Conservation (phyloP, 2,329 filamentous ascomycete species). For the Hymenotorrendiella dingleyae region DNA sequence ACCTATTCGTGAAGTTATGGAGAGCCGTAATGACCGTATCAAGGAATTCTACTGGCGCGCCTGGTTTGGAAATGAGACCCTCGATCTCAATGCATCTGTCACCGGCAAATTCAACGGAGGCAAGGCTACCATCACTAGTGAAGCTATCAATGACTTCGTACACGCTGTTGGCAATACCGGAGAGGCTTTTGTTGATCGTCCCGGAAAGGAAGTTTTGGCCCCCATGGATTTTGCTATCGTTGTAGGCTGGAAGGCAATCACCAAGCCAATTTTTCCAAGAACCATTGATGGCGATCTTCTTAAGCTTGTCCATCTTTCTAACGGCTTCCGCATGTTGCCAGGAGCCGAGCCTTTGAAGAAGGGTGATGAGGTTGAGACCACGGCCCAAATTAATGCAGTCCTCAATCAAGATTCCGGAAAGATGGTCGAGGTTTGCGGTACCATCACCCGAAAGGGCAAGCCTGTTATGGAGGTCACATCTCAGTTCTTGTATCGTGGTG, state of each 20-base stretch:
- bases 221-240: conserved; percentile 99
- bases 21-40: conserved; percentile 91
- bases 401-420: conserved; percentile 98
- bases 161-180: conserved; percentile 97
- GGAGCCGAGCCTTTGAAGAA: conserved; percentile 93
- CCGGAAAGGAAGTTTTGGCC: conserved; percentile 87
- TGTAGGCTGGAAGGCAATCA: conserved; percentile 98
- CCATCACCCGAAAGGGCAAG: conserved; percentile 75
- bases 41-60: conserved; percentile 99
- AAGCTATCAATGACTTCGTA: conserved; percentile 98
- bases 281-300: conserved; percentile 93
- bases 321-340: conserved; percentile 96
- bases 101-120: conserved; percentile 89
- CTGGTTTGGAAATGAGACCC: conserved; percentile 85
- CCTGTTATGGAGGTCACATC: conserved; percentile 98
- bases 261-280: conserved; percentile 96
- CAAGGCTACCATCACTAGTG: conserved; percentile 75
- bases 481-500: conserved; percentile 93
- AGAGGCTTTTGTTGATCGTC: conserved; percentile 93
- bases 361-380: conserved; percentile 86
- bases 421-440: conserved; percentile 99
- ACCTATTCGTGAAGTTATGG: conserved; percentile 96
- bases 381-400: conserved; percentile 92
- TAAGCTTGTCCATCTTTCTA: conserved; percentile 94
- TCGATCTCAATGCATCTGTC: conserved; percentile 79